phyloP scores from a whole-genome alignment of 2,329 filamentous ascomycete genomes.

The Apiospora aurea region DNA sequence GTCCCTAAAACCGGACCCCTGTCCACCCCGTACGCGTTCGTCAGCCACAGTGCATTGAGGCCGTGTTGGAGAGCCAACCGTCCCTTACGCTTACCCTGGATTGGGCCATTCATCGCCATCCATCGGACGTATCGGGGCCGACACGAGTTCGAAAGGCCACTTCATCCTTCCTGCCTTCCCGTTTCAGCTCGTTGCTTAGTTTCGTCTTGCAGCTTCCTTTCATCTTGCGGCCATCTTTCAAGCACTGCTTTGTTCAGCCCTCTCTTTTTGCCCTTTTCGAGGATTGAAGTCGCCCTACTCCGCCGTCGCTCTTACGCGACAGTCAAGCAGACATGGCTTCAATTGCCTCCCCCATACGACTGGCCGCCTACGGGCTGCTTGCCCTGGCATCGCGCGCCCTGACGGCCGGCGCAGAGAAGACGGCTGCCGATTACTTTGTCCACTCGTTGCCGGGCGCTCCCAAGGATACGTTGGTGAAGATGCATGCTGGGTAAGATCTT shows the following conservation, averaged over 20 bases:
- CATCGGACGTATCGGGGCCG: conserved; percentile 21
- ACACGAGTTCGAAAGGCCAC: conserved; percentile 26
- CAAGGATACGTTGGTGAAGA: conserved; percentile 81
- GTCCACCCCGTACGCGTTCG: conserved; percentile 2
- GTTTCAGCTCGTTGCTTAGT: background rate
- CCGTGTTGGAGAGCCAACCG: background rate
- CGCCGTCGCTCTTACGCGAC: conserved; percentile 15
- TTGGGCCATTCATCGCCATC: background rate
- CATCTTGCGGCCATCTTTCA: background rate
- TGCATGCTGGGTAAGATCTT: conserved; percentile 89
- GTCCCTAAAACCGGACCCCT: conserved; percentile 3
- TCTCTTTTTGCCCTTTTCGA: background rate
- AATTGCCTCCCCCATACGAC: conserved; percentile 30
- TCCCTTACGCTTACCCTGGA: background rate
- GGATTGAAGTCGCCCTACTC: conserved; percentile 20
- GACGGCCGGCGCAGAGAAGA: conserved; percentile 50
- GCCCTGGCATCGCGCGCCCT: conserved; percentile 52
- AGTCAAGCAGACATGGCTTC: conserved; percentile 22
- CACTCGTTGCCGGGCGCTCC: conserved; percentile 85
- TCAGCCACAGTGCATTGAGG: conserved; percentile 9
- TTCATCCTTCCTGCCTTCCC: conserved; percentile 21
- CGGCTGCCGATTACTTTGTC: conserved; percentile 89
- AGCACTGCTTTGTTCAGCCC: background rate
- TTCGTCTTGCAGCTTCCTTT: background rate
- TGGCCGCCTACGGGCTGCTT: conserved; percentile 42